Conservation (phyloP, 106 monocot species). For the Apostasia shenzhenica region DNA sequence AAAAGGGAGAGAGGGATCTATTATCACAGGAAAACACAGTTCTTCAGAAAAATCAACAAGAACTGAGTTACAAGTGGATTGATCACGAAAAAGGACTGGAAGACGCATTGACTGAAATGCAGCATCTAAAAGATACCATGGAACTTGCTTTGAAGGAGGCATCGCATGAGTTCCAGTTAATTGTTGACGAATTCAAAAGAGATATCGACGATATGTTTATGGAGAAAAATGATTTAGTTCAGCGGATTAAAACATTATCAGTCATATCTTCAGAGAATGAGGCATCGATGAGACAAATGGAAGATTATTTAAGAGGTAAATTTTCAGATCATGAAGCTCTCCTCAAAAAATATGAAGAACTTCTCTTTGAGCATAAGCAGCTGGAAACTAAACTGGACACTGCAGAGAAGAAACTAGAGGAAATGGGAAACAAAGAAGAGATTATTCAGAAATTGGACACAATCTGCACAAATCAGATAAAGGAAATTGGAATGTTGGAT, state of each 20-base stretch:
- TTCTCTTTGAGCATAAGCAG: slow-evolving; percentile 29
- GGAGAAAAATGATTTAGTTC: slow-evolving; percentile 24
- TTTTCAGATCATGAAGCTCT: slow-evolving; percentile 21
- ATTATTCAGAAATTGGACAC: slow-evolving; percentile 15
- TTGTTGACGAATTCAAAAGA: slow-evolving; percentile 15
- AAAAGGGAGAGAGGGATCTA: slow-evolving; percentile 14
- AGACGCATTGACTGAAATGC: slow-evolving; percentile 11
- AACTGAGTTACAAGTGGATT: slow-evolving; percentile 17
- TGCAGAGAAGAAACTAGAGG: slow-evolving; percentile 15
- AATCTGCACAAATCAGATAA: slow-evolving; percentile 28
- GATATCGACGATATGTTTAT: slow-evolving; percentile 15
- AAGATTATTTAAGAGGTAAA: slow-evolving; percentile 27
- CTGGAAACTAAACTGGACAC: slow-evolving; percentile 30
- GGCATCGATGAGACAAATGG: slow-evolving; percentile 12
- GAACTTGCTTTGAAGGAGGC: slow-evolving; percentile 9
- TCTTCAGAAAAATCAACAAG: slow-evolving; percentile 16
- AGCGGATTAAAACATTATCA: slow-evolving; percentile 7
- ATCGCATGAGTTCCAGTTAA: slow-evolving; percentile 11
- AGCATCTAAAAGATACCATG: slow-evolving; percentile 12
- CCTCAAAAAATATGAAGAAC: slow-evolving; percentile 27
- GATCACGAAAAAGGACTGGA: slow-evolving; percentile 22
- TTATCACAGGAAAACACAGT: slow-evolving; percentile 20
- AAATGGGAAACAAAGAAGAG: slow-evolving; percentile 20
- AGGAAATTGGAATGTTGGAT: slow-evolving; percentile 21
- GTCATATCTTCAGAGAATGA: slow-evolving; percentile 10